These are phyloP conservation scores for Eragrostis curvula DNA, from an alignment of 176 grass and related monocot species.

Conservation along the genomic window DNA sequence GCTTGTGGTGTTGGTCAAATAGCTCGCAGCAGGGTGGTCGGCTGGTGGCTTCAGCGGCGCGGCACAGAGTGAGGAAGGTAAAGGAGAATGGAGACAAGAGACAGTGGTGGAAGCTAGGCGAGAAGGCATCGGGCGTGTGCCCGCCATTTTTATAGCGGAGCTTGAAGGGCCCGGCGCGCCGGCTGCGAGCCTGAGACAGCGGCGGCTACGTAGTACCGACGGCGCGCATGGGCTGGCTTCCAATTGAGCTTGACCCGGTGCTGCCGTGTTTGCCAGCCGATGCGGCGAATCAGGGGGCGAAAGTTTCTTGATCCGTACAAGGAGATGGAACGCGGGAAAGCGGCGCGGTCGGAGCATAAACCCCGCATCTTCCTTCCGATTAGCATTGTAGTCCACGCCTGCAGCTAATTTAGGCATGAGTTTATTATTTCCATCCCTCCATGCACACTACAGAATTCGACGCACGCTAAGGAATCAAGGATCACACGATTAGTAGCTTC, in stretches of 20 bases:
- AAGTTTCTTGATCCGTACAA: not conserved
- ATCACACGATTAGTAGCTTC: not conserved
- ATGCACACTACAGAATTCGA: too few relatives aligned
- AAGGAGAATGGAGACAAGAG: not conserved
- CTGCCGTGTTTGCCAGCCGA: not conserved
- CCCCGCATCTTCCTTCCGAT: too few relatives aligned
- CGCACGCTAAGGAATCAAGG: not conserved
- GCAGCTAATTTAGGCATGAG: too few relatives aligned
- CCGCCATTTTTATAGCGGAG: conserved; percentile 35
- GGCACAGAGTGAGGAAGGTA: not conserved
- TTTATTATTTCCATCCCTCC: too few relatives aligned
- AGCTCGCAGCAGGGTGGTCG: too few relatives aligned
- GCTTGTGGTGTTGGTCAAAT: not conserved
- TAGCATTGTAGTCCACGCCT: too few relatives aligned
- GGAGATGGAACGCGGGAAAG: not conserved
- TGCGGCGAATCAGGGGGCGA: too few relatives aligned
- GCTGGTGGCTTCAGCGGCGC: too few relatives aligned
- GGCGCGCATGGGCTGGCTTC: too few relatives aligned
- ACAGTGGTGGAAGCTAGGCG: not conserved
- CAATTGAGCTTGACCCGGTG: too few relatives aligned
- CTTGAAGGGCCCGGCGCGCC: not conserved
- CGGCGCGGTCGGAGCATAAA: too few relatives aligned
- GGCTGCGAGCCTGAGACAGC: not conserved
- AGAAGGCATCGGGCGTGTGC: not conserved
- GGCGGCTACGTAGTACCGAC: too few relatives aligned